A percentile compares a stretch with the other conserved stretches of the same genome.
Conservation (phyloP, 371 early-diverging fungal species). For the Syncephalastrum monosporum region DNA sequence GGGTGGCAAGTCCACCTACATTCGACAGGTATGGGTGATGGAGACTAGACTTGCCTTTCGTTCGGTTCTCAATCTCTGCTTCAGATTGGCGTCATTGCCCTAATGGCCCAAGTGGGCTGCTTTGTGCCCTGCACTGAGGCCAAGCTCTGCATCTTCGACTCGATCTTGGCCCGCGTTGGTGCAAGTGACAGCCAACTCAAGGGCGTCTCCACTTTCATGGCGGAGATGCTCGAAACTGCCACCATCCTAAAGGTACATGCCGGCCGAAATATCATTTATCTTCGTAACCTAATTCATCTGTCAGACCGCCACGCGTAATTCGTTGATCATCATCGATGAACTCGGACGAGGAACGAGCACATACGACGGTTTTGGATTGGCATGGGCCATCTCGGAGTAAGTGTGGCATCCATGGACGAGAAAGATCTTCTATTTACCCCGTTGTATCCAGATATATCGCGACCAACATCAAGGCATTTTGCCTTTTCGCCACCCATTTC, state of each 20-base stretch:
- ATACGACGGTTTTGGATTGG: conserved; percentile 97
- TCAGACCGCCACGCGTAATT: conserved; percentile 77
- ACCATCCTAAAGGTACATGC: conserved; percentile 77
- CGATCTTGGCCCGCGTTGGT: conserved; percentile 94
- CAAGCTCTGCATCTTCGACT: conserved; percentile 81
- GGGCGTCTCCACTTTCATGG: conserved; percentile 99
- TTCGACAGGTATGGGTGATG: conserved; percentile 77
- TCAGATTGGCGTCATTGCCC: conserved; percentile 84
- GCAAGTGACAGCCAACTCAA: conserved; percentile 95
- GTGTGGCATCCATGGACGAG: conserved; percentile 10
- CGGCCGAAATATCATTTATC: background rate
- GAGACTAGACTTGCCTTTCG: background rate
- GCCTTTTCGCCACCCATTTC: conserved; percentile 97
- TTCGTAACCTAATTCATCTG: background rate
- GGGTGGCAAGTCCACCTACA: conserved; percentile 96
- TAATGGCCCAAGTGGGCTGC: conserved; percentile 98
- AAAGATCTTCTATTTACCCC: background rate
- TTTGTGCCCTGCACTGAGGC: conserved; percentile 95
- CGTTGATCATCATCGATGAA: conserved; percentile 98
- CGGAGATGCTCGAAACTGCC: conserved; percentile 99
- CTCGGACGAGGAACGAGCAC: conserved; percentile 99
- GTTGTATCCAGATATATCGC: conserved; percentile 69
- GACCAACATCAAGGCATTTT: conserved; percentile 72
- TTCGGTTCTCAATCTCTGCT: background rate
- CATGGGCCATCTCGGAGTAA: conserved; percentile 96